These are phyloP conservation scores for Termitomyces sp. DNA, from an alignment of 768 basidiomycete species.

Conservation along the genomic window DNA sequence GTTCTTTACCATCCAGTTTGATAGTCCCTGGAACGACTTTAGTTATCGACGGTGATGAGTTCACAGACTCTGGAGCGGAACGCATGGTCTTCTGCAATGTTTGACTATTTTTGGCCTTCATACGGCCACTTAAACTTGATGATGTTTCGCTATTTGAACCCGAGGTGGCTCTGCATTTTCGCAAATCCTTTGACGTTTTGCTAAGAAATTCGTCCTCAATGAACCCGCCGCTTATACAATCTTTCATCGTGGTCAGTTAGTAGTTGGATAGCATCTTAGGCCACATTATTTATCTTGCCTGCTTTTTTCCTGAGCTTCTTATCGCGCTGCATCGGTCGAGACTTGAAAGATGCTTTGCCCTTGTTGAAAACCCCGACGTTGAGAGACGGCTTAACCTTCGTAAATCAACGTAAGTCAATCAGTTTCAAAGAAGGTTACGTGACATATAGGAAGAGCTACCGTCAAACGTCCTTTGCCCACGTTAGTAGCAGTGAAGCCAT, in stretches of 20 bases:
- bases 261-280: not conserved
- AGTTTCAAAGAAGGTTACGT: not conserved
- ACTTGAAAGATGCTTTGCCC: slow-evolving; percentile 54
- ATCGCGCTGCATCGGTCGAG: slow-evolving; percentile 15
- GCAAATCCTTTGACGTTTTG: not conserved
- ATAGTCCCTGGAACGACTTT: not conserved
- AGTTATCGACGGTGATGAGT: not conserved
- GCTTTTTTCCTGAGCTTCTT: slow-evolving; percentile 17
- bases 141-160: not conserved
- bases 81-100: not conserved
- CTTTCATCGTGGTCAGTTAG: not conserved
- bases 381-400: slow-evolving; percentile 39
- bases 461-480: slow-evolving; percentile 60
- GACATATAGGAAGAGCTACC: slow-evolving; percentile 27
- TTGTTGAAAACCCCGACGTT: slow-evolving; percentile 57
- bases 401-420: not conserved
- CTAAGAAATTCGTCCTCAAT: slow-evolving; percentile 7
- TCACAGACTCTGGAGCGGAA: not conserved
- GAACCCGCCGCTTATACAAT: not conserved
- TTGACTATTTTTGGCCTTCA: not conserved
- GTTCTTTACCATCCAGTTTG: not conserved
- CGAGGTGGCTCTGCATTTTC: not conserved
- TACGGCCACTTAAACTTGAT: not conserved
- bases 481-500: slow-evolving; percentile 59
- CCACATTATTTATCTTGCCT: slow-evolving; percentile 16